phyloP scores from a whole-genome alignment of 2,329 filamentous ascomycete species.

The Chrysoporthe deuterocubensis region DNA sequence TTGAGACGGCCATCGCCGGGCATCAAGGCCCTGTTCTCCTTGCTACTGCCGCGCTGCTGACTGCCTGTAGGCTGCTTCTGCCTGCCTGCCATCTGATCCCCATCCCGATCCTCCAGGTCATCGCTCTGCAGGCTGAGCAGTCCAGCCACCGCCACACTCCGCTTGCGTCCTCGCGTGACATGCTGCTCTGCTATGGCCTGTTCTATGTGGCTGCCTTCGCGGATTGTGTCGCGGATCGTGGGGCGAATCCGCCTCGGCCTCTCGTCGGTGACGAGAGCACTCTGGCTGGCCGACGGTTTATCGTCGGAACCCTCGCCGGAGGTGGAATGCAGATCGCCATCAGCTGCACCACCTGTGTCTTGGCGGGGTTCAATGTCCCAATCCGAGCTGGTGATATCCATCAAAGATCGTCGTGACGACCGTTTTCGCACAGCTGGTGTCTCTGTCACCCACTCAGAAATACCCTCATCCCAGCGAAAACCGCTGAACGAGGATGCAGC shows the following conservation, averaged over 20 bases:
- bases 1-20: conserved; percentile 4
- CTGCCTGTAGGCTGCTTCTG: neutral
- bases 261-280: conserved; percentile 1
- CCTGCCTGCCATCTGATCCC: neutral
- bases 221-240: neutral
- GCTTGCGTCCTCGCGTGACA: conserved; percentile 10
- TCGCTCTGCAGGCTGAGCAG: conserved; percentile 17
- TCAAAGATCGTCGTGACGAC: neutral
- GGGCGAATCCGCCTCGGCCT: conserved; percentile 18
- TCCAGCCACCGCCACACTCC: conserved; percentile 8
- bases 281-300: conserved; percentile 9
- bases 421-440: conserved; percentile 22
- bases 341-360: neutral
- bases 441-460: conserved; percentile 42
- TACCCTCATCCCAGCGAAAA: conserved; percentile 44
- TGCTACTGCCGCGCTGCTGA: neutral
- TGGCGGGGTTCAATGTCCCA: too few relatives aligned
- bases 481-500: conserved; percentile 32
- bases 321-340: neutral
- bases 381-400: neutral
- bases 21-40: conserved; percentile 7
- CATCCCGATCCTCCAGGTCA: neutral
- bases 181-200: neutral
- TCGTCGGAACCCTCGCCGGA: neutral
- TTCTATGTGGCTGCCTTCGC: neutral